Evolutionary conservation across 768 basidiomycete species (phyloP).

Genomic region (Filobasidium wieringae): DNA sequence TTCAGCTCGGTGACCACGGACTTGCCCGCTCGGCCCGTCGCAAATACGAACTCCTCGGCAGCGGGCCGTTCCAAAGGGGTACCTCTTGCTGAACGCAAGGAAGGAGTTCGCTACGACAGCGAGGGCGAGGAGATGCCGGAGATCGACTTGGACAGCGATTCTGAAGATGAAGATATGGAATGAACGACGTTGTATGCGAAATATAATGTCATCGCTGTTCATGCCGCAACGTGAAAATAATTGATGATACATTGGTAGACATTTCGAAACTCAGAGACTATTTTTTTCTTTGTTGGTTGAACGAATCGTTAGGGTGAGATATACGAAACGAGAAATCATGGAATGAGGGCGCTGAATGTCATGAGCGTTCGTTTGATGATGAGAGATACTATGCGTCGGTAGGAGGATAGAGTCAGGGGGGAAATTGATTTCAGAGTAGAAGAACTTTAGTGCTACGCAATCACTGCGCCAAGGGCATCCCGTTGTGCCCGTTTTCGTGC

Average conservation of each 20-base stretch:
- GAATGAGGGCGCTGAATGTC: no score
- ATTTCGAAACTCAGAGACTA: background rate
- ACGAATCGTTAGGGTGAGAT: no score
- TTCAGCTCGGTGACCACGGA: background rate
- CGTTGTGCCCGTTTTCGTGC: background rate
- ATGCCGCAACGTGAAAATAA: background rate
- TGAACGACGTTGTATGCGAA: background rate
- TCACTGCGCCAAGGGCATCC: background rate
- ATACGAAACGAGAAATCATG: no score
- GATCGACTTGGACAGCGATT: conserved; percentile 10
- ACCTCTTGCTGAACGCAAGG: background rate
- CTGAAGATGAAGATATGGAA: conserved; percentile 11
- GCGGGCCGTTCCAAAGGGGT: no score
- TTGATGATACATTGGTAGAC: background rate
- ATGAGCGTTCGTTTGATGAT: no score
- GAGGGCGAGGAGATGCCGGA: conserved; percentile 12
- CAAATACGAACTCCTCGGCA: no score
- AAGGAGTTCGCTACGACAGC: background rate
- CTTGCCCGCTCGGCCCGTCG: background rate
- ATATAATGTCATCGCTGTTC: background rate
- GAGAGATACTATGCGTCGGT: no score
- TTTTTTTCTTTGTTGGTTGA: no score
- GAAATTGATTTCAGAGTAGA: no score
- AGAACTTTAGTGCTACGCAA: no score
- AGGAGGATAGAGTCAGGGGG: no score